Percentiles rank a stretch among this genome's conserved stretches.
phyloP scores from a whole-genome alignment of 2,329 filamentous ascomycete species.

The Scedosporium apiospermum region DNA sequence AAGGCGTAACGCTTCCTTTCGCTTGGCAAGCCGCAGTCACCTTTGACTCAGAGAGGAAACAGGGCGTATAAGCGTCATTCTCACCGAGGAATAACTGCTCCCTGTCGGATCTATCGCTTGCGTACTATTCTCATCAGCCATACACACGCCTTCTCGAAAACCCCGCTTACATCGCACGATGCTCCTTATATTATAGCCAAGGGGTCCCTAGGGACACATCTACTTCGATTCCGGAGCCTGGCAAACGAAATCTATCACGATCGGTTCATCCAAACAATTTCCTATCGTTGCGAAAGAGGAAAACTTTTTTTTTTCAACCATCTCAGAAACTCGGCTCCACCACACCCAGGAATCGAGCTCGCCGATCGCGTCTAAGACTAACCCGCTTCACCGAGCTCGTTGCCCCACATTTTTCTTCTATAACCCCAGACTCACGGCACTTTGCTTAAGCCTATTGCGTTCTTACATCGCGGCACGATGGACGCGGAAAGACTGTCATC shows the following conservation, averaged over 20 bases:
- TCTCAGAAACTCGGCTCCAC: background rate
- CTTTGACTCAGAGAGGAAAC: background rate
- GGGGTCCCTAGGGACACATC: constrained; percentile 8
- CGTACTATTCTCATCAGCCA: background rate
- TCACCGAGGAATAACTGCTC: background rate
- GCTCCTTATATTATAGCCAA: constrained; percentile 18
- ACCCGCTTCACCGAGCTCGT: background rate
- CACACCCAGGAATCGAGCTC: background rate
- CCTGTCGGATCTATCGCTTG: background rate
- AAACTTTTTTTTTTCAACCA: background rate
- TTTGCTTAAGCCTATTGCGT: too few species aligned
- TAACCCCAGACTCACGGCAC: background rate
- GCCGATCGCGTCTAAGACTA: background rate
- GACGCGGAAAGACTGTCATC: background rate
- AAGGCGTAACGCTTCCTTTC: background rate
- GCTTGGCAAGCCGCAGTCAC: background rate
- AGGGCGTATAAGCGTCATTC: background rate
- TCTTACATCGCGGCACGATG: background rate
- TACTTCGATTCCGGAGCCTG: background rate
- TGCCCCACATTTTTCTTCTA: background rate
- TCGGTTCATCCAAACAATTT: background rate
- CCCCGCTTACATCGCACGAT: constrained; percentile 13
- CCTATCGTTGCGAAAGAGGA: background rate
- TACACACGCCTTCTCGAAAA: background rate
- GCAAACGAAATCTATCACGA: background rate